Conservation (phyloP, 1,284 basidiomycete genomes). For the Puccinia hordei region DNA sequence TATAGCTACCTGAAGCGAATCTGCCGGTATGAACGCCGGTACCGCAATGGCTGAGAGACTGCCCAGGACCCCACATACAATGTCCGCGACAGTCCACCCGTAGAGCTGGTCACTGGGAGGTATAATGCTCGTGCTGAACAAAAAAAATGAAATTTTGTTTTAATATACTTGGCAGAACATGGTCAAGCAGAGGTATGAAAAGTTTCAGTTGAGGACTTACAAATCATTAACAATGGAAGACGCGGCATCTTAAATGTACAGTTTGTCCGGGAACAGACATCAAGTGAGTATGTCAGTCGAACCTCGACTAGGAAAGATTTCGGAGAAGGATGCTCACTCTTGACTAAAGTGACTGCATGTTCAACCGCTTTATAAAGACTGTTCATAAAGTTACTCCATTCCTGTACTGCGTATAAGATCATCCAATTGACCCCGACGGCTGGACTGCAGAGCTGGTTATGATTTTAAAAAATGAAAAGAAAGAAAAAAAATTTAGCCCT, state of each 20-base stretch:
- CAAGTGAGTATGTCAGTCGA: neutral
- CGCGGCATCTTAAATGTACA: slow-evolving; percentile 18
- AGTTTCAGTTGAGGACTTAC: slow-evolving; percentile 1
- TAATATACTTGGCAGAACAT: neutral
- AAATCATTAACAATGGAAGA: slow-evolving; percentile 42
- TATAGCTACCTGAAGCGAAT: slow-evolving; percentile 14
- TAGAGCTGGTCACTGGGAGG: slow-evolving; percentile 23
- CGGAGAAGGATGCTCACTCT: neutral
- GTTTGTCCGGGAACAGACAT: neutral
- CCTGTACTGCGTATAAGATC: slow-evolving; percentile 44
- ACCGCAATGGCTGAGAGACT: slow-evolving; percentile 28
- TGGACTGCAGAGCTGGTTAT: slow-evolving; percentile 41
- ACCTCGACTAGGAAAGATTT: neutral
- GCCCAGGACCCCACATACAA: slow-evolving; percentile 41
- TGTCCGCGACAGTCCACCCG: slow-evolving; percentile 29
- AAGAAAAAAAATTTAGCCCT: neutral
- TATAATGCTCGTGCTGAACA: slow-evolving; percentile 9
- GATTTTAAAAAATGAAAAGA: neutral
- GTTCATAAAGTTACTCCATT: slow-evolving; percentile 51
- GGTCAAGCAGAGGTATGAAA: neutral
- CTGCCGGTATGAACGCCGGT: slow-evolving; percentile 37
- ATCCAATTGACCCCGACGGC: slow-evolving; percentile 49
- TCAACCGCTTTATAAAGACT: slow-evolving; percentile 40
- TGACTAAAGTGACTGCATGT: slow-evolving; percentile 31
- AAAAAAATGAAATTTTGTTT: neutral